Evolutionary conservation across 495 filamentous ascomycete genomes (phyloP).

Genomic region (Aspergillus biplanus): DNA sequence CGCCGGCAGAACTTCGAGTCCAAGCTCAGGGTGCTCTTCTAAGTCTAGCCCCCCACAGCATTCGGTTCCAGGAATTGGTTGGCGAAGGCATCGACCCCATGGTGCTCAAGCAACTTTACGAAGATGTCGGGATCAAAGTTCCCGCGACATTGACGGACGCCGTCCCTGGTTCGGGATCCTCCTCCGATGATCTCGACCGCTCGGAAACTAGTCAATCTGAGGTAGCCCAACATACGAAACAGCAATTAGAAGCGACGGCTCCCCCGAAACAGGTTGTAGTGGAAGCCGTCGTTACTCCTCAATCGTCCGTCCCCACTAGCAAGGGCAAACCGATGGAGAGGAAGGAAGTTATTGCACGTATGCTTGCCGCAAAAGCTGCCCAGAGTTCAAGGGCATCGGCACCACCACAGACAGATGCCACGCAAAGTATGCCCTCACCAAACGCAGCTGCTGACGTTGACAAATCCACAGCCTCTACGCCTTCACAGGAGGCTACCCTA

Average conservation of each 20-base stretch:
- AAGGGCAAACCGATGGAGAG: slow-evolving; percentile 62
- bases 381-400: slow-evolving; percentile 29
- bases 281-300: slow-evolving; percentile 12
- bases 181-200: background rate
- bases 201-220: background rate
- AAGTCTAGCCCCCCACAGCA: slow-evolving; percentile 63
- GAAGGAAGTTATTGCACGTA: slow-evolving; percentile 75
- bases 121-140: slow-evolving; percentile 61
- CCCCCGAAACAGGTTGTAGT: background rate
- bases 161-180: slow-evolving; percentile 2
- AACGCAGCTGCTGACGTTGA: slow-evolving; percentile 16
- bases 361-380: slow-evolving; percentile 64
- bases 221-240: background rate
- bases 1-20: slow-evolving; percentile 57
- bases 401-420: slow-evolving; percentile 22
- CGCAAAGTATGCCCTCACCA: slow-evolving; percentile 26
- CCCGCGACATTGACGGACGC: slow-evolving; percentile 17
- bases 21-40: slow-evolving; percentile 72
- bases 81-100: slow-evolving; percentile 70
- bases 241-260: background rate
- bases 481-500: slow-evolving; percentile 18
- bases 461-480: slow-evolving; percentile 7
- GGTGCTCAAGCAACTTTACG: slow-evolving; percentile 66
- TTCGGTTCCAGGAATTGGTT: slow-evolving; percentile 69
- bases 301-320: slow-evolving; percentile 26